These are phyloP conservation scores for Scopulariopsis brevicaulis DNA, from an alignment of 2,329 filamentous ascomycete species.

Conservation along the genomic window DNA sequence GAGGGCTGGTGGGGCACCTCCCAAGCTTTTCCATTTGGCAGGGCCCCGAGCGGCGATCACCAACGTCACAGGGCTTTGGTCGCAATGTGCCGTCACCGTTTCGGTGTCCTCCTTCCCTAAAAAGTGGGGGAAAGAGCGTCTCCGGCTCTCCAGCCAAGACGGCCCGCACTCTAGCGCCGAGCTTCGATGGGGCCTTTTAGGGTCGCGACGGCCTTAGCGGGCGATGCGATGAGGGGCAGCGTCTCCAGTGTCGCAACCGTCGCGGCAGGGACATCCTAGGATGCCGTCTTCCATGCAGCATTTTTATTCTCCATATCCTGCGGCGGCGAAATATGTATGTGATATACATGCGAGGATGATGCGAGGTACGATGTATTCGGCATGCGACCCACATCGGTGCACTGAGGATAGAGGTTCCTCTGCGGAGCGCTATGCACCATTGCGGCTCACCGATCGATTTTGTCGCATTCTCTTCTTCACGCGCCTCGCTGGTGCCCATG, in stretches of 20 bases:
- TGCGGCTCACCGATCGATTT: neutral
- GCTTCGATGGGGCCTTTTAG: neutral
- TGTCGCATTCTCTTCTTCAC: neutral
- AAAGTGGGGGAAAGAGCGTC: neutral
- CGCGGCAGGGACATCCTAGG: neutral
- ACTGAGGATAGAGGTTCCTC: neutral
- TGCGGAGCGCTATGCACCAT: neutral
- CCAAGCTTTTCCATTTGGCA: neutral
- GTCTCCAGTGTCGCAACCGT: neutral
- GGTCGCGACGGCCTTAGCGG: neutral
- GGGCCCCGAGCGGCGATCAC: neutral
- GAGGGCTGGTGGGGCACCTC: neutral
- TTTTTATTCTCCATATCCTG: neutral
- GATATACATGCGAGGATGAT: neutral
- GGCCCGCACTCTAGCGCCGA: neutral
- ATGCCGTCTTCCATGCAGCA: neutral
- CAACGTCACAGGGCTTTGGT: conserved; percentile 2
- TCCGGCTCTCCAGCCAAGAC: neutral
- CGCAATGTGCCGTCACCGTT: neutral
- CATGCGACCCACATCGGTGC: neutral
- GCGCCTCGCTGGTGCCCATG: neutral
- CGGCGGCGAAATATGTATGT: neutral
- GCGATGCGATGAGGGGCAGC: neutral
- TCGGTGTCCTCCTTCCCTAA: neutral
- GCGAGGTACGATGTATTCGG: neutral